Evolutionary conservation across 2,329 filamentous ascomycete genomes (phyloP).

Genomic region (Drechslera avenae): DNA sequence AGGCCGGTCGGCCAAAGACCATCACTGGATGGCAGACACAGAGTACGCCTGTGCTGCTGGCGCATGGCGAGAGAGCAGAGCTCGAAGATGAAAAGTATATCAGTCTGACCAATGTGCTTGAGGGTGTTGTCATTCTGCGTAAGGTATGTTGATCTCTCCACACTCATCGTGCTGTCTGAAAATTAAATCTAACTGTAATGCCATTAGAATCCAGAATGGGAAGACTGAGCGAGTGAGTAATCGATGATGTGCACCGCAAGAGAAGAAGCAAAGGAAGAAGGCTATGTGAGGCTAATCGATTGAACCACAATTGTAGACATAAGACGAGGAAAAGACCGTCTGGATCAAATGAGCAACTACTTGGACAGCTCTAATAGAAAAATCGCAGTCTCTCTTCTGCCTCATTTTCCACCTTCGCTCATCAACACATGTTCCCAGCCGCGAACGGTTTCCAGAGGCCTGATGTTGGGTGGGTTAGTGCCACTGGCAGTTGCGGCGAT

Average conservation of each 20-base stretch:
- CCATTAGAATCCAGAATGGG: conserved; percentile 54
- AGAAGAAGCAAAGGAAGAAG: not conserved
- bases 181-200: no score
- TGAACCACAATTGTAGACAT: not conserved
- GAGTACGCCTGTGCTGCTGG: conserved; percentile 93
- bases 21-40: conserved; percentile 99
- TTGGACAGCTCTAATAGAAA: conserved; percentile 36
- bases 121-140: conserved; percentile 93
- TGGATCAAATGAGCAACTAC: conserved; percentile 10
- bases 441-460: no score
- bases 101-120: conserved; percentile 84
- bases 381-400: not conserved
- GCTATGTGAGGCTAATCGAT: conserved; percentile 2
- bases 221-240: conserved; percentile 38
- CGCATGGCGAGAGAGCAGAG: conserved; percentile 95
- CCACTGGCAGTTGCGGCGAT: no score
- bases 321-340: conserved; percentile 12
- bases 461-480: no score
- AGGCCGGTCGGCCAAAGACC: conserved; percentile 96
- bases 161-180: conserved; percentile 7
- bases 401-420: no score
- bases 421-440: no score
- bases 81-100: conserved; percentile 98
- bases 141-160: conserved; percentile 70
- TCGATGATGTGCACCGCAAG: not conserved